These are phyloP conservation scores for Aspergillus novofumigatus DNA, from an alignment of 2,329 filamentous ascomycete genomes.

Conservation along the genomic window DNA sequence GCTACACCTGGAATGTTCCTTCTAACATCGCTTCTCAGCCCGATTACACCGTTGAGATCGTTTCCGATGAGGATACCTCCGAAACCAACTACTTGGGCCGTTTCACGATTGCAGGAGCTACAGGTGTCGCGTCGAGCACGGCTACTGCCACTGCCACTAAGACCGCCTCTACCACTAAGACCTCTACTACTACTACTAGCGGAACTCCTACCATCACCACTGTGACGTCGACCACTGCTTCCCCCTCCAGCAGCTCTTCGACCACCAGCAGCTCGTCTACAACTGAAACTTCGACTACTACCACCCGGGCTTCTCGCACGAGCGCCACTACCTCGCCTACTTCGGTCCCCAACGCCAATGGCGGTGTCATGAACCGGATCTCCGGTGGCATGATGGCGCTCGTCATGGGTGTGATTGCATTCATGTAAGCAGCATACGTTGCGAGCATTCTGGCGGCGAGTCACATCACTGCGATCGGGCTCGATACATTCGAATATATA, in stretches of 20 bases:
- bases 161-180: slow-evolving; percentile 18
- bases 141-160: slow-evolving; percentile 19
- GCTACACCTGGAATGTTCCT: slow-evolving; percentile 47
- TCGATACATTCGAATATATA: background rate
- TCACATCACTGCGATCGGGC: background rate
- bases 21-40: slow-evolving; percentile 37
- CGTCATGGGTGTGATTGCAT: slow-evolving; percentile 30
- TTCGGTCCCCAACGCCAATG: slow-evolving; percentile 28
- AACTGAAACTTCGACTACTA: slow-evolving; percentile 14
- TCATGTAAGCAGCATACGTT: slow-evolving; percentile 26
- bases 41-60: slow-evolving; percentile 53
- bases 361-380: slow-evolving; percentile 28
- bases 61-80: slow-evolving; percentile 41
- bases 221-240: slow-evolving; percentile 18
- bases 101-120: slow-evolving; percentile 48
- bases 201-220: slow-evolving; percentile 20
- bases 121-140: slow-evolving; percentile 31
- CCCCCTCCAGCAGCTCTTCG: slow-evolving; percentile 11
- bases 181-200: slow-evolving; percentile 20
- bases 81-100: slow-evolving; percentile 51
- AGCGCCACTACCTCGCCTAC: slow-evolving; percentile 18
- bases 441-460: background rate
- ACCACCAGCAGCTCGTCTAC: slow-evolving; percentile 15
- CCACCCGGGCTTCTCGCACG: slow-evolving; percentile 16
- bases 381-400: slow-evolving; percentile 34